Evolutionary conservation across 257 asterid genomes (phyloP), one percentile per base, ranked within the genome.

Genomic region (Oldenlandia corymbosa): DNA sequence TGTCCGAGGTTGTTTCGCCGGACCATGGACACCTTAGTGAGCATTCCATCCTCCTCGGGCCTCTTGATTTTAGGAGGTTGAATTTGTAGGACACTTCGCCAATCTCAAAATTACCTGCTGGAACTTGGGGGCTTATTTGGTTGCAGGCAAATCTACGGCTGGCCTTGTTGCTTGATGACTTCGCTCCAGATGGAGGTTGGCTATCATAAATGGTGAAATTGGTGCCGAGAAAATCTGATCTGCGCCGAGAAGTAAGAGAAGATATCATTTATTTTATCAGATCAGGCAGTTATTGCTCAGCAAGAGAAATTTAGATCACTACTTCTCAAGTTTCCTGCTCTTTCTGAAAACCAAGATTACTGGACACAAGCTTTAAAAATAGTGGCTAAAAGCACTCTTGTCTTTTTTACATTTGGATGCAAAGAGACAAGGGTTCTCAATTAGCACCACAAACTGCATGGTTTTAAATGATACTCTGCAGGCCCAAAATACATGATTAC

Each of bases 181-280:
- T 91, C 56, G 95, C 97, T 70, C 95, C 64, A 62, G 80, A 84
- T 12, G 97, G 97, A 12, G 95, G 91, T 70, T 88, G 91, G 62
- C 97, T 79, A 60, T 88, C 97, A 13, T 80, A 92, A 58, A 92
- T 77, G 23, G 91, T 83, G 69, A 92, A 92, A 70, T 83, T 92
- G 46, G 97, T 92, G 9, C 98, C 98, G 0, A 88, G 87, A 64
- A 92, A 92, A 78, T 92, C 95, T 43, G 97, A 88, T 78, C 98
- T 91, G 89, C 49, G 51, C 61, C 69, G 23, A 65, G 46, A 69
- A 54, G 23, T 3, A 45, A 54, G 58, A 53, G 21, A 24, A 27
- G 46, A 11, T 69, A 26, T 36, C 18, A 24, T 48, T 68, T 36
- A 28, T 47, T 16, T 6, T 2, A 65, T 65, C 53, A 51, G 17